phyloP scores from a whole-genome alignment of 352 stramenopile species.

The Phytophthora megakarya region DNA sequence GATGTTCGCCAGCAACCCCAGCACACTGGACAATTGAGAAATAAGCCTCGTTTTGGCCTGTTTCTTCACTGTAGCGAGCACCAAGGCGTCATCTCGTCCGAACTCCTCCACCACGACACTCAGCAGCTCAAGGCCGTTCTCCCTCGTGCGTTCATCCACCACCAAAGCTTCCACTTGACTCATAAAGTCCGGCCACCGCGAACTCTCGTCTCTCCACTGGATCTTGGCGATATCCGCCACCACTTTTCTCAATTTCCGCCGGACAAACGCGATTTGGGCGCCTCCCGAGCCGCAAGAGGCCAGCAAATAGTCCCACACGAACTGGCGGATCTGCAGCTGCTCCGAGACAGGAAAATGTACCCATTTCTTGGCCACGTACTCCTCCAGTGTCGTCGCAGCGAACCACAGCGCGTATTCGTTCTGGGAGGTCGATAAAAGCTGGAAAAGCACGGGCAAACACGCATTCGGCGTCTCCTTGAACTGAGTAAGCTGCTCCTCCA shows the following conservation, averaged over 20 bases:
- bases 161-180: conserved; percentile 66
- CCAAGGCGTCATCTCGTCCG: conserved; percentile 65
- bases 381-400: conserved; percentile 67
- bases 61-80: conserved; percentile 52
- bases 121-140: conserved; percentile 64
- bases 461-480: conserved; percentile 59
- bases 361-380: conserved; percentile 76
- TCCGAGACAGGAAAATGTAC: conserved; percentile 46
- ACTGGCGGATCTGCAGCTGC: conserved; percentile 55
- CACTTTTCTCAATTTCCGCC: conserved; percentile 74
- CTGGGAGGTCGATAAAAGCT: conserved; percentile 58
- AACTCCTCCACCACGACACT: conserved; percentile 73
- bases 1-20: conserved; percentile 54
- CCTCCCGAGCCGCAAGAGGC: conserved; percentile 2
- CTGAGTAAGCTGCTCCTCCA: conserved; percentile 64
- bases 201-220: conserved; percentile 45
- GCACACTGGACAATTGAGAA: conserved; percentile 51
- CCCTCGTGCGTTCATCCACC: conserved; percentile 41
- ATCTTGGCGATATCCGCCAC: conserved; percentile 69
- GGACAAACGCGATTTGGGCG: conserved; percentile 56
- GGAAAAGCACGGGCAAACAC: conserved; percentile 71
- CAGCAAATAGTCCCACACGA: conserved; percentile 68
- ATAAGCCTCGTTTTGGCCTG: conserved; percentile 48
- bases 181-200: conserved; percentile 66
- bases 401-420: conserved; percentile 86